Evolutionary conservation across 2,329 filamentous ascomycete genomes (phyloP).

Genomic region (Xylaria sp.): DNA sequence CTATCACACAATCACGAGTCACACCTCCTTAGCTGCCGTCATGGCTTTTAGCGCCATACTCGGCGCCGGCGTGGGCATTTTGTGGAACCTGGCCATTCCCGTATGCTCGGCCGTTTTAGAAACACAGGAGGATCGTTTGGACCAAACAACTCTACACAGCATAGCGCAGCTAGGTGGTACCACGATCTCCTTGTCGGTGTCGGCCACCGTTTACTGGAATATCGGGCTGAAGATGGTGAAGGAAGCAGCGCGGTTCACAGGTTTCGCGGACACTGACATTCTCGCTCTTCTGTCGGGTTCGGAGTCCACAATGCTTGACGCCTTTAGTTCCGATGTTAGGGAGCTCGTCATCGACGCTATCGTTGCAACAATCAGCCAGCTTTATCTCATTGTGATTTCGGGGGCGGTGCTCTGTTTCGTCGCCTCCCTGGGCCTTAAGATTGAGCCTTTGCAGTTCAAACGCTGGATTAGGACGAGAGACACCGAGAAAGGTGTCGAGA

Average conservation of each 20-base stretch:
- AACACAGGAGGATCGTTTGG: constrained; percentile 45
- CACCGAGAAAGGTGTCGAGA: background rate
- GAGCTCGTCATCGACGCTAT: constrained; percentile 42
- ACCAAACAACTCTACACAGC: constrained; percentile 51
- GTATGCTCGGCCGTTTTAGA: constrained; percentile 47
- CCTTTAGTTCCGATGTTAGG: constrained; percentile 36
- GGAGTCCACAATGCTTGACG: constrained; percentile 42
- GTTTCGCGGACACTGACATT: constrained; percentile 44
- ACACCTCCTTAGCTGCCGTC: constrained; percentile 45
- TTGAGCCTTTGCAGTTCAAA: constrained; percentile 31
- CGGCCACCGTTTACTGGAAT: constrained; percentile 50
- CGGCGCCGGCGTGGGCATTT: constrained; percentile 49
- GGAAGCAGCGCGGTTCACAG: constrained; percentile 35
- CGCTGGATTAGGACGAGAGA: constrained; percentile 18
- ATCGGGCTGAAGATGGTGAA: constrained; percentile 45
- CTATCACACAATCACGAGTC: constrained; percentile 44
- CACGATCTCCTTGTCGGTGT: constrained; percentile 45
- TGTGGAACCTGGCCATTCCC: constrained; percentile 49
- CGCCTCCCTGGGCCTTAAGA: constrained; percentile 27
- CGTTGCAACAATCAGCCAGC: constrained; percentile 43
- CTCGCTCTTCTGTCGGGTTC: constrained; percentile 47
- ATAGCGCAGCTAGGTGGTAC: constrained; percentile 51
- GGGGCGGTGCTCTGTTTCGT: constrained; percentile 45
- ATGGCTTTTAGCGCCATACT: constrained; percentile 50
- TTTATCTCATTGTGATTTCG: constrained; percentile 47